A percentile compares a stretch with the other conserved stretches of the same genome.
These are phyloP conservation scores for Platismatia glauca DNA, from an alignment of 495 filamentous ascomycete genomes.

Conservation along the genomic window DNA sequence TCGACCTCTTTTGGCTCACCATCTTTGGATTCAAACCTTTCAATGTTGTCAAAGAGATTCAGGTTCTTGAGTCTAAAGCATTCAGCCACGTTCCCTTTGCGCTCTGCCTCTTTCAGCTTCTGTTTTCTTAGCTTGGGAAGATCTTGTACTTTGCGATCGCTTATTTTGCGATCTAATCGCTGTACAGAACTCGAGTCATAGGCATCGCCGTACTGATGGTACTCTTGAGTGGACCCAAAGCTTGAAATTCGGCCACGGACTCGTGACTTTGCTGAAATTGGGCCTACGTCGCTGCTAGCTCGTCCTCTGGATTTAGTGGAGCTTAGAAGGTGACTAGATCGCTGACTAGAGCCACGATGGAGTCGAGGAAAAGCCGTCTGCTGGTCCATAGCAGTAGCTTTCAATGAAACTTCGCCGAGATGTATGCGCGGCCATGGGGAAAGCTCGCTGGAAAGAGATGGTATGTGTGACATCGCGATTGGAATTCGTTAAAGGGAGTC, in stretches of 20 bases:
- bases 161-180: background rate
- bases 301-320: background rate
- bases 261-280: background rate
- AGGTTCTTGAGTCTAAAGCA: background rate
- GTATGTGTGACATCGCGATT: background rate
- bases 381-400: background rate
- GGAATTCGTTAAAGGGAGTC: background rate
- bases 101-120: conserved; percentile 1
- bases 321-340: background rate
- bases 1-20: background rate
- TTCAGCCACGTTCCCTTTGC: background rate
- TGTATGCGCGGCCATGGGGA: background rate
- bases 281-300: background rate
- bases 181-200: background rate
- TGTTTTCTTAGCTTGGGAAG: background rate
- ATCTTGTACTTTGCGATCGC: background rate
- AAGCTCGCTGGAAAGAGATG: background rate
- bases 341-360: background rate
- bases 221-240: conserved; percentile 5
- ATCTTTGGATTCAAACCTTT: background rate
- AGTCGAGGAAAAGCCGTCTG: background rate
- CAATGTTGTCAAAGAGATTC: conserved; percentile 8
- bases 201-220: background rate
- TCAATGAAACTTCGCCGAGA: background rate
- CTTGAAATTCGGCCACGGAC: background rate